Evolutionary conservation across 2,329 filamentous ascomycete genomes (phyloP).

Genomic region (Ascochyta pisi): DNA sequence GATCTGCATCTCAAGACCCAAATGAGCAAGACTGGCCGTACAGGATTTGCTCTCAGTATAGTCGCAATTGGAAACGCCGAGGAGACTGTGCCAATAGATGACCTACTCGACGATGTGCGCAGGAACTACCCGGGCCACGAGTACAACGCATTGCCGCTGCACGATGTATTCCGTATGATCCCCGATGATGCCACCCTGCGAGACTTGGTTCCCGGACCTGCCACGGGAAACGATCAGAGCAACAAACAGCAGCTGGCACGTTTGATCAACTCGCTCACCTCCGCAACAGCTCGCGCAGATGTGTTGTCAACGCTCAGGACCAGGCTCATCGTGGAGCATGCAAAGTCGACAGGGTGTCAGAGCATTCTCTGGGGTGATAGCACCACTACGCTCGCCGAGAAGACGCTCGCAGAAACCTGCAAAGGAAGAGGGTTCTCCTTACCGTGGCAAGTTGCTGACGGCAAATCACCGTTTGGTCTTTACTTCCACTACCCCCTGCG

Average conservation of each 20-base stretch:
- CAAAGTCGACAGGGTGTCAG: conserved; percentile 64
- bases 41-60: conserved; percentile 71
- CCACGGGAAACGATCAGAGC: background rate
- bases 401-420: conserved; percentile 84
- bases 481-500: conserved; percentile 80
- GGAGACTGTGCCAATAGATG: conserved; percentile 4
- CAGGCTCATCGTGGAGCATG: conserved; percentile 67
- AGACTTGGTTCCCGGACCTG: conserved; percentile 22
- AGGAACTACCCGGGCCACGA: conserved; percentile 69
- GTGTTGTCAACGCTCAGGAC: conserved; percentile 73
- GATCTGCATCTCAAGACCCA: conserved; percentile 73
- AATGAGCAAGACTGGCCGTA: conserved; percentile 66
- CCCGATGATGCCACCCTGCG: conserved; percentile 32
- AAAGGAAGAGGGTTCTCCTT: conserved; percentile 88
- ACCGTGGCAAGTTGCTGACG: conserved; percentile 83
- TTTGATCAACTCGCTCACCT: conserved; percentile 69
- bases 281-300: conserved; percentile 78
- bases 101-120: conserved; percentile 51
- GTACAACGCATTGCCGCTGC: conserved; percentile 70
- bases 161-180: conserved; percentile 56
- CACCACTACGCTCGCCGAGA: conserved; percentile 85
- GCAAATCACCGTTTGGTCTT: conserved; percentile 64
- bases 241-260: conserved; percentile 48
- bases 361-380: conserved; percentile 83
- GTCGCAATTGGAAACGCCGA: conserved; percentile 53